Percentiles rank a stretch among this genome's conserved stretches.
These are phyloP conservation scores for Pelargonium australe DNA, from an alignment of 441 rosid species.

Conservation along the genomic window DNA sequence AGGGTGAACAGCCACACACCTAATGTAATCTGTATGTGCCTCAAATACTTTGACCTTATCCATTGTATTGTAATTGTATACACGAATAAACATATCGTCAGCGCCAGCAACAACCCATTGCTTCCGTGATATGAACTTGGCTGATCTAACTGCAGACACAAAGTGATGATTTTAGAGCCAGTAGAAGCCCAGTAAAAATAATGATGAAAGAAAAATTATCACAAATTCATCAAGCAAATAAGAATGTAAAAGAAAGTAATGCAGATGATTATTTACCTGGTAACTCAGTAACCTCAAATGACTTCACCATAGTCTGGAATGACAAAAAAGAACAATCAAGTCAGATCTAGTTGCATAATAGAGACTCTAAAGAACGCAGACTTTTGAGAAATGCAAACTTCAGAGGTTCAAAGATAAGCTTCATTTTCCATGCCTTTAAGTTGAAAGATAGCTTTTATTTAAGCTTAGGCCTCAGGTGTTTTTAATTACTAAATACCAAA, in stretches of 20 bases:
- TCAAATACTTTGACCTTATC: constrained; percentile 75
- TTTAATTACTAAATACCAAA: too few relatives aligned
- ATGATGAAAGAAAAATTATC: neutral
- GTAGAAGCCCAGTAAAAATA: constrained; percentile 7
- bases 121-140: constrained; percentile 61
- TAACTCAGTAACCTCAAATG: constrained; percentile 57
- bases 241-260: constrained; percentile 1
- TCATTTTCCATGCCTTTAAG: too few relatives aligned
- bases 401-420: constrained; percentile 7
- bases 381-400: constrained; percentile 1
- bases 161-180: constrained; percentile 20
- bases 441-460: neutral
- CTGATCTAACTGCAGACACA: constrained; percentile 54
- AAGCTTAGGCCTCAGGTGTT: too few relatives aligned
- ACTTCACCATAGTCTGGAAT: constrained; percentile 46
- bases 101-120: constrained; percentile 80
- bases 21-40: constrained; percentile 79
- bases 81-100: constrained; percentile 63
- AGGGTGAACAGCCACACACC: constrained; percentile 71
- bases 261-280: constrained; percentile 39
- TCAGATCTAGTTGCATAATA: constrained; percentile 17
- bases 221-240: constrained; percentile 2
- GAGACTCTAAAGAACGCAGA: neutral
- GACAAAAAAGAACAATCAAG: constrained; percentile 22
- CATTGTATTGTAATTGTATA: constrained; percentile 67